These are phyloP conservation scores for Geosmithia morbida DNA, from an alignment of 2,329 filamentous ascomycete genomes.

Conservation along the genomic window DNA sequence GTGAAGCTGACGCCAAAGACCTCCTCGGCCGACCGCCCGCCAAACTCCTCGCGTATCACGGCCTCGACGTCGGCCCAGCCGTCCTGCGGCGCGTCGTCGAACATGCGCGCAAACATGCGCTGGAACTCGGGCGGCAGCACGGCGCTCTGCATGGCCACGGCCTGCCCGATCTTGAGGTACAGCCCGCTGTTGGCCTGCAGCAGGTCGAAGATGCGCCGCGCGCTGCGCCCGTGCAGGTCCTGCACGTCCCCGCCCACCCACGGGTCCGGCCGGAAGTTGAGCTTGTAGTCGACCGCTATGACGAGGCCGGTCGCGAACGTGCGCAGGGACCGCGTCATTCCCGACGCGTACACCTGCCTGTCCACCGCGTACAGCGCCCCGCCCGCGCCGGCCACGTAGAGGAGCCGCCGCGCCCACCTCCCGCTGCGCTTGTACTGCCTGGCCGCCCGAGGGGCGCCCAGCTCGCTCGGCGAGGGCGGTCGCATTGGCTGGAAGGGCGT, in stretches of 20 bases:
- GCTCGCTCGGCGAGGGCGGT: constrained; percentile 64
- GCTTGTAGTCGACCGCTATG: constrained; percentile 85
- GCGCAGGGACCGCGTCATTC: constrained; percentile 60
- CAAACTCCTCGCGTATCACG: constrained; percentile 82
- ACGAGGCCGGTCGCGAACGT: constrained; percentile 71
- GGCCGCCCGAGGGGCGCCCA: constrained; percentile 57
- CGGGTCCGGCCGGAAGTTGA: constrained; percentile 81
- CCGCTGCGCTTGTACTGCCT: constrained; percentile 57
- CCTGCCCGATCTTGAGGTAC: constrained; percentile 96
- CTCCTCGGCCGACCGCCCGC: constrained; percentile 61
- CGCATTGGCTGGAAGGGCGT: constrained; percentile 47
- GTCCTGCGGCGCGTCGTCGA: constrained; percentile 93
- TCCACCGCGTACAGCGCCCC: constrained; percentile 57
- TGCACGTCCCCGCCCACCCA: constrained; percentile 57
- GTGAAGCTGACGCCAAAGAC: constrained; percentile 83
- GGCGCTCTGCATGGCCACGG: constrained; percentile 95
- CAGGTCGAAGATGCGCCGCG: constrained; percentile 68
- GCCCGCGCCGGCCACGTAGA: constrained; percentile 43
- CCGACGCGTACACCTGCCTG: constrained; percentile 61
- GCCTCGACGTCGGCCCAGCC: constrained; percentile 72
- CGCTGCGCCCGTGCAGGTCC: constrained; percentile 72
- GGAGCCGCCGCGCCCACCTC: constrained; percentile 64
- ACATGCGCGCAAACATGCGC: constrained; percentile 92
- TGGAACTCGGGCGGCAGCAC: constrained; percentile 90
- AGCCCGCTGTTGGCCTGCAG: constrained; percentile 78